Conservation (phyloP, 805 yeast genomes). For the Candida ipomoeae region DNA sequence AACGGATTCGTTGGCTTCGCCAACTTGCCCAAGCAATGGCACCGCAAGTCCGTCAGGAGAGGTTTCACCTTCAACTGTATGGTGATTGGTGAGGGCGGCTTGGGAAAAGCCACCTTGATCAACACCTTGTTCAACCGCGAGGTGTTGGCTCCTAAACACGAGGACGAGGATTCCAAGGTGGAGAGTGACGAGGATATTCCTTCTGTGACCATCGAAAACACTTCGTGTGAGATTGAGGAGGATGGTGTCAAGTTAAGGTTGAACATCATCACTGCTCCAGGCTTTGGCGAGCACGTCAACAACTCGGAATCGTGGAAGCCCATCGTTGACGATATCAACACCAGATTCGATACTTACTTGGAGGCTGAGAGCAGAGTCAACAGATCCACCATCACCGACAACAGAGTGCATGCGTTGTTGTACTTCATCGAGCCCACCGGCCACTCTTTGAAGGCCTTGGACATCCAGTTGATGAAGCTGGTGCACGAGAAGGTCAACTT, state of each 20-base stretch:
- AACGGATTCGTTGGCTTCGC: slow-evolving; percentile 96
- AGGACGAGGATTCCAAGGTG: slow-evolving; percentile 3
- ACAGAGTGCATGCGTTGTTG: slow-evolving; percentile 87
- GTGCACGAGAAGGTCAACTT: slow-evolving; percentile 89
- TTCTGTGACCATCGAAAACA: slow-evolving; percentile 25
- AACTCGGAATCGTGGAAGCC: slow-evolving; percentile 79
- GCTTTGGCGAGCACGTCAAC: slow-evolving; percentile 88
- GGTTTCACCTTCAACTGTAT: slow-evolving; percentile 87
- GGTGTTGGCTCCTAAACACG: slow-evolving; percentile 20
- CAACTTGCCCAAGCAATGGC: slow-evolving; percentile 98
- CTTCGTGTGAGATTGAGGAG: slow-evolving; percentile 60
- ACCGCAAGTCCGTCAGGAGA: slow-evolving; percentile 61
- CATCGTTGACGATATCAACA: slow-evolving; percentile 81
- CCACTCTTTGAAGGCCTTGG: slow-evolving; percentile 84
- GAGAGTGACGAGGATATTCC: slow-evolving; percentile 15
- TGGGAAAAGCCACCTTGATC: slow-evolving; percentile 89
- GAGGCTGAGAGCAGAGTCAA: slow-evolving; percentile 84
- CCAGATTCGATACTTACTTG: slow-evolving; percentile 80
- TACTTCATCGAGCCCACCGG: slow-evolving; percentile 98
- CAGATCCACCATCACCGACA: slow-evolving; percentile 68
- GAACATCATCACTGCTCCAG: slow-evolving; percentile 85
- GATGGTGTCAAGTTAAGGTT: slow-evolving; percentile 85
- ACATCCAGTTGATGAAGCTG: slow-evolving; percentile 80
- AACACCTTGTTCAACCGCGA: slow-evolving; percentile 72
- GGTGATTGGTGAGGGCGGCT: slow-evolving; percentile 88